Base-by-base conservation (phyloP, 345 rosid genomes). In the Camelina laxa region DNA sequence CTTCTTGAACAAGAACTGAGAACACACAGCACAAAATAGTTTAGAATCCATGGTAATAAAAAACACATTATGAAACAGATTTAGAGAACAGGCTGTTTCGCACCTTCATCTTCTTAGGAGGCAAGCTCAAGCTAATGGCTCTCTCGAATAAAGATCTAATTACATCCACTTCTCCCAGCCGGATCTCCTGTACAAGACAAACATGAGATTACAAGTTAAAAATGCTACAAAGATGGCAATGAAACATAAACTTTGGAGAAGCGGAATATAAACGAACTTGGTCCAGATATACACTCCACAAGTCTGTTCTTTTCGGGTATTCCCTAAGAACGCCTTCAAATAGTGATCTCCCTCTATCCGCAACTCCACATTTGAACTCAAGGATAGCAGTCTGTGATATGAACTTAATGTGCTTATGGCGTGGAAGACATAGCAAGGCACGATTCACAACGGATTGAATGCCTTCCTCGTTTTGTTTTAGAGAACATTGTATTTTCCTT, bases 211-310 rank as follows among this genome's bases (percentile, higher is more conserved):
- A 30, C 72, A 69, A 77, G 60, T 30, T 59, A 41, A 15, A 62
- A 38, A 65, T 7, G 31, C 14, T 53, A 54, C 19, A 66, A 57
- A 48, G 33, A 58, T 11, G 45, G 47, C 47, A 56, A 24, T 41
- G 8, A 21, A 65, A 4, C 48, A 61, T 9, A 24, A 53, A 60
- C 35, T 27, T 1, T 39, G 47, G 53, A 71, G 19, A 44, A 47
- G 57, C 5, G 2, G 67, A 50, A 56, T 30, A 56, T 62, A 69
- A 24, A 62, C 83, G 42, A 78, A 95, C 99, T 70, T 94, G 97
- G 82, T 95, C 99, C 48, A 95, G 91, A 79, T 95, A 95, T 67
- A 92, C 80, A 74, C 97, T 92, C 97, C 97, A 95, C 65, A 95
- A 78, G 81, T 95, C 99, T 24, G 93, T 95, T 84, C 97, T 82